These are phyloP conservation scores for Acer negundo DNA, from an alignment of 345 rosid species.

Conservation along the genomic window DNA sequence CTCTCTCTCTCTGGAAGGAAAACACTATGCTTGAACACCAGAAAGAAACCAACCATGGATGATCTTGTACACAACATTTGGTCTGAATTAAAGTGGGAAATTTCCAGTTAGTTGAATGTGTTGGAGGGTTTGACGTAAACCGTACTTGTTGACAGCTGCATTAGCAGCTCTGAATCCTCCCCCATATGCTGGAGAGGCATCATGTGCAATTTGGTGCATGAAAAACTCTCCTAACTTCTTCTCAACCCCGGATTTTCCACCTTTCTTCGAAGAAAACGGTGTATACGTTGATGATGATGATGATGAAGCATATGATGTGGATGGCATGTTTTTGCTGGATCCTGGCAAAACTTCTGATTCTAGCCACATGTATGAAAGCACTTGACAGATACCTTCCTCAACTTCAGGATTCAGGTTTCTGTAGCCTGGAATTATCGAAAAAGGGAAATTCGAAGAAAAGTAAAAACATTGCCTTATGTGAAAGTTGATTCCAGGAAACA, in stretches of 20 bases:
- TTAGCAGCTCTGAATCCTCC: slow-evolving; percentile 80
- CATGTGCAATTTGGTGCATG: slow-evolving; percentile 80
- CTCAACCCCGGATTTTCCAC: slow-evolving; percentile 64
- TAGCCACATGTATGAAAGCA: slow-evolving; percentile 92
- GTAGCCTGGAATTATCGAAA: slow-evolving; percentile 50
- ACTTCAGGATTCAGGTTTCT: slow-evolving; percentile 82
- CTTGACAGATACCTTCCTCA: slow-evolving; percentile 98
- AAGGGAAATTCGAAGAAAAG: not conserved
- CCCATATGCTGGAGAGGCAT: slow-evolving; percentile 87
- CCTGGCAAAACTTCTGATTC: slow-evolving; percentile 86
- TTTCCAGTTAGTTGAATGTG: slow-evolving; percentile 65
- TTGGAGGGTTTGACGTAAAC: slow-evolving; percentile 67
- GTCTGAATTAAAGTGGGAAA: slow-evolving; percentile 59
- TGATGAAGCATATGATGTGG: slow-evolving; percentile 60
- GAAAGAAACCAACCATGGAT: not conserved
- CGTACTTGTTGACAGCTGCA: slow-evolving; percentile 78
- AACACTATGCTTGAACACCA: not conserved
- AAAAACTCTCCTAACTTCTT: slow-evolving; percentile 87
- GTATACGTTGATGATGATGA: slow-evolving; percentile 24
- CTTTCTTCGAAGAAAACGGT: slow-evolving; percentile 65
- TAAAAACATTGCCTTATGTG: not conserved
- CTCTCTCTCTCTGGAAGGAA: not conserved
- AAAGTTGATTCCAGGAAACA: not conserved
- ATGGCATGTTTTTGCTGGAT: slow-evolving; percentile 41
- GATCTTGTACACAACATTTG: too few species aligned